Base-by-base conservation (phyloP, 148 eudicot species). In the Hydrangea macrophylla region DNA sequence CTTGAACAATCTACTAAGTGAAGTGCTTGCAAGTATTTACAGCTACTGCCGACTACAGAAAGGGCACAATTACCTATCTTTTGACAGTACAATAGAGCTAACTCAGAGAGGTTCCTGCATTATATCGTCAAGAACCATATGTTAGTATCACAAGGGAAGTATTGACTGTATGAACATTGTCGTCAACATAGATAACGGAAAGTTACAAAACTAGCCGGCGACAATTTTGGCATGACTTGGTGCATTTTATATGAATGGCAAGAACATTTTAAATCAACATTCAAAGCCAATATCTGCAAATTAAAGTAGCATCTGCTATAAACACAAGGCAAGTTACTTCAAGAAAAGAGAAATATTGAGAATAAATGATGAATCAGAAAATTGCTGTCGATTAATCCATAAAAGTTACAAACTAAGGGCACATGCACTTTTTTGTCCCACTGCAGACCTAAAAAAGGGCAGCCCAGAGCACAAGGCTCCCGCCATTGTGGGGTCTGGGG, bases 1-100 rank as follows among this genome's bases (percentile, higher is more conserved):
- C 75, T 80, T 31, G 90, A 75, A 79, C 96, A 90, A 70, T 90
- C 96, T 58, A 90, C 96, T 76, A 90, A 80, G 68, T 85, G 86
- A 69, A 90, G 86, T 68, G 86, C 85, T 83, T 90, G 92, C 82
- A 90, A 76, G 76, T 73, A 73, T 65, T 81, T 90, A 80, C 96
- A 90, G 64, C 92, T 90, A 76, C 69, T 83, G 74, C 96, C 92
- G 62, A 90, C 73, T 79, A 84, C 96, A 74, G 80, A 75, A 60
- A 90, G 78, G 33, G 90, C 96, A 78, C 33, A 64, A 66, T 80
- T 70, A 54, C 82, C 85, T 67, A 87, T 85, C 76, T 81, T 87
- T 71, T 85, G 96, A 78, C 96, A 83, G 62, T 87, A 90, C 73
- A 90, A 67, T 60, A 90, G 62, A 70, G 96, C 81, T 31, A 90